Conservation (phyloP, 2,329 filamentous ascomycete genomes). For the Fusarium tupiense region DNA sequence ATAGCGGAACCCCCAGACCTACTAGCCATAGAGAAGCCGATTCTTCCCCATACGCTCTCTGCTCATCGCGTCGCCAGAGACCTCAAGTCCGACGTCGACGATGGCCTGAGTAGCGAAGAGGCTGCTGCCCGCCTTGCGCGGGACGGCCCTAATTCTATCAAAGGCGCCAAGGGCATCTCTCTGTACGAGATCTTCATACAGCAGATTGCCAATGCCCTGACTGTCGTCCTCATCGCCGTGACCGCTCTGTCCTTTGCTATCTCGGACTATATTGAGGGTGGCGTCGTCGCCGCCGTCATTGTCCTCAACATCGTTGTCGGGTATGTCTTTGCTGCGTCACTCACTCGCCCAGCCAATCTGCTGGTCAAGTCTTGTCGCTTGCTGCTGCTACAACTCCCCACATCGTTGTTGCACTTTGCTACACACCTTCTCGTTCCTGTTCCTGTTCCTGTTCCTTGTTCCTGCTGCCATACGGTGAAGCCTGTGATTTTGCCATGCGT, state of each 20-base stretch:
- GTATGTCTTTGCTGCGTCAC: conserved; percentile 53
- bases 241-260: conserved; percentile 77
- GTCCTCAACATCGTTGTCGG: conserved; percentile 74
- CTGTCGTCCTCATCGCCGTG: conserved; percentile 77
- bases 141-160: conserved; percentile 77
- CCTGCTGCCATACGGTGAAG: conserved; percentile 44
- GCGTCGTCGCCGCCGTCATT: conserved; percentile 71
- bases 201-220: conserved; percentile 81
- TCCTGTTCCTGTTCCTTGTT: conserved; percentile 24
- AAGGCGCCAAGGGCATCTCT: conserved; percentile 76
- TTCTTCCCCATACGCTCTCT: conserved; percentile 49
- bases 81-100: conserved; percentile 55
- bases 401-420: conserved; percentile 36
- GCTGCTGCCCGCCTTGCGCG: conserved; percentile 71
- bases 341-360: conserved; percentile 31
- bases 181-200: conserved; percentile 80
- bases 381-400: conserved; percentile 21
- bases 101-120: conserved; percentile 72
- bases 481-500: conserved; percentile 39
- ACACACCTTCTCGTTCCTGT: conserved; percentile 15
- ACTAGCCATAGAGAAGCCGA: conserved; percentile 50
- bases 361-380: conserved; percentile 20
- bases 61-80: conserved; percentile 48
- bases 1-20: conserved; percentile 51
- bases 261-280: conserved; percentile 70